Percentiles rank a stretch among this genome's conserved stretches.
Evolutionary conservation across 2,329 filamentous ascomycete species (phyloP).

Genomic region (Epichloe aotearoae): DNA sequence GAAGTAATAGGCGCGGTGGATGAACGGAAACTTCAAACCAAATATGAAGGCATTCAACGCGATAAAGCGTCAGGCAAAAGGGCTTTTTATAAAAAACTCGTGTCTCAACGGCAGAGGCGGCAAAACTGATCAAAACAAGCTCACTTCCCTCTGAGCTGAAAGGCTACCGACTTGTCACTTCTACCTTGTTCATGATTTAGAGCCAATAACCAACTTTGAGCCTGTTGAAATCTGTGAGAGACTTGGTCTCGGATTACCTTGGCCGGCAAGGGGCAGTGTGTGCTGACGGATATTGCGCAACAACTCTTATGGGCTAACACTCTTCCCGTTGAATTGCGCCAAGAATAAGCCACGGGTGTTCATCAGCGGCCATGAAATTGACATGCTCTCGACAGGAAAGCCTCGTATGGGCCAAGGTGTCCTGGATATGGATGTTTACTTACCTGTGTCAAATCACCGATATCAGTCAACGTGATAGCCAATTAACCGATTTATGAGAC

Average conservation of each 20-base stretch:
- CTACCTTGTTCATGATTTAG: neutral
- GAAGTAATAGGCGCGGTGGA: slow-evolving; percentile 48
- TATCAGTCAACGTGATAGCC: neutral
- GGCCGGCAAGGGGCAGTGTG: too few relatives aligned
- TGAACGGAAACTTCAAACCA: slow-evolving; percentile 65
- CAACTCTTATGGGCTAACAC: neutral
- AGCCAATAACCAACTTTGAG: too few relatives aligned
- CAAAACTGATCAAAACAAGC: slow-evolving; percentile 8
- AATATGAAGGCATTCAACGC: slow-evolving; percentile 74
- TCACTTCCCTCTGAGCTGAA: neutral
- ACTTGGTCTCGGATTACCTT: too few relatives aligned
- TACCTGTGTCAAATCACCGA: neutral
- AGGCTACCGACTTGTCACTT: neutral
- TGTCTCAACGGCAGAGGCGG: slow-evolving; percentile 27
- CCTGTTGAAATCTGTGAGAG: too few relatives aligned
- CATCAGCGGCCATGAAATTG: neutral
- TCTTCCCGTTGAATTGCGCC: neutral
- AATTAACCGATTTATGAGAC: neutral
- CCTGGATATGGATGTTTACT: neutral
- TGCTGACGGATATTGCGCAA: neutral
- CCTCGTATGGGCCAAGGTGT: neutral
- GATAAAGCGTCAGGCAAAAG: slow-evolving; percentile 82
- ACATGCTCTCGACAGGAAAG: neutral
- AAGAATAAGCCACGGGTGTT: neutral
- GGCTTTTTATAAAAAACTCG: slow-evolving; percentile 70